These are phyloP conservation scores for Alternaria sp. DNA, from an alignment of 2,329 filamentous ascomycete species.

Conservation along the genomic window DNA sequence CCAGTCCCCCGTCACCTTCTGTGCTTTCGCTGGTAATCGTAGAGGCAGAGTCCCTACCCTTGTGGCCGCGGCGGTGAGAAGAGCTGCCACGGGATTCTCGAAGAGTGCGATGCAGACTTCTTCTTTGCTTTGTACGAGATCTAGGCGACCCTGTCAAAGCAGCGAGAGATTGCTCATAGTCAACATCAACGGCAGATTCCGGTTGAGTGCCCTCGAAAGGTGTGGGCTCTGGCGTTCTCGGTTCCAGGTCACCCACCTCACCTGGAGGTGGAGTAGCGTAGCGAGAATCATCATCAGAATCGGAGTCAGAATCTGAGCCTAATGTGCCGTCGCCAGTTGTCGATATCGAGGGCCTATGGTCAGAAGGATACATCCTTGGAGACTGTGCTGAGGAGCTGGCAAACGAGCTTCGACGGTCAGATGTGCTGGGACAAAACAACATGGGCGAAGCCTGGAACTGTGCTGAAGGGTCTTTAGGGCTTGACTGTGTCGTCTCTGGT, in stretches of 20 bases:
- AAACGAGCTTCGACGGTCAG: slow-evolving; percentile 43
- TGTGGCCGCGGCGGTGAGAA: slow-evolving; percentile 74
- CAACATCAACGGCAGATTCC: slow-evolving; percentile 42
- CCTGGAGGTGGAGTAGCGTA: slow-evolving; percentile 47
- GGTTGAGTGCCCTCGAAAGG: slow-evolving; percentile 34
- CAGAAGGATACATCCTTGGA: slow-evolving; percentile 42
- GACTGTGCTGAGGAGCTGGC: slow-evolving; percentile 48
- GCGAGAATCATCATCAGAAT: slow-evolving; percentile 26
- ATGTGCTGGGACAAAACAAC: slow-evolving; percentile 44
- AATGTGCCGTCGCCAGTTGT: slow-evolving; percentile 40
- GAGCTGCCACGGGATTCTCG: slow-evolving; percentile 77
- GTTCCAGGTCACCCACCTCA: slow-evolving; percentile 30
- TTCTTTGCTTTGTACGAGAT: slow-evolving; percentile 75
- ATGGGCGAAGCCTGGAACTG: slow-evolving; percentile 45
- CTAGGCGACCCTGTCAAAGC: slow-evolving; percentile 51
- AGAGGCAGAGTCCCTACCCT: slow-evolving; percentile 76
- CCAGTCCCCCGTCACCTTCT: slow-evolving; percentile 74
- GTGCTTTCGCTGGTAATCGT: slow-evolving; percentile 61
- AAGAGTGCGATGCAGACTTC: slow-evolving; percentile 88
- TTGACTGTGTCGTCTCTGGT: slow-evolving; percentile 54
- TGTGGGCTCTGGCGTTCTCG: slow-evolving; percentile 37
- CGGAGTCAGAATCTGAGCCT: slow-evolving; percentile 36
- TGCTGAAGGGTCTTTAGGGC: slow-evolving; percentile 41
- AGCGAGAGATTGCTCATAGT: slow-evolving; percentile 38
- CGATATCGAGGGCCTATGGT: slow-evolving; percentile 47